These are phyloP conservation scores for Coniosporium tulheliwenetii DNA, from an alignment of 2,329 filamentous ascomycete species.

Conservation along the genomic window DNA sequence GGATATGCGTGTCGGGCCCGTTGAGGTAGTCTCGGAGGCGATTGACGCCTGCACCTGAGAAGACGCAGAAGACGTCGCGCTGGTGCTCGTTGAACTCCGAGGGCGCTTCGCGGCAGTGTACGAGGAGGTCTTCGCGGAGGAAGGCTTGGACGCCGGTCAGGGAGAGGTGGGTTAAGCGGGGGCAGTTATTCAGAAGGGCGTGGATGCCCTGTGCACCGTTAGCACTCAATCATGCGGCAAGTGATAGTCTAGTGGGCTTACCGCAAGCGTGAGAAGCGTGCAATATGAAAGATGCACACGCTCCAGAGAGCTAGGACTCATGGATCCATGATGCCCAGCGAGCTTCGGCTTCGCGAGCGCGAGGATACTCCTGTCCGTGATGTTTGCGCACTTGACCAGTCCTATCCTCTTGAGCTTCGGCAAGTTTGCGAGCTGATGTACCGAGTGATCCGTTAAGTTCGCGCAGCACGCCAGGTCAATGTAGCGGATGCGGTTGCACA, in stretches of 20 bases:
- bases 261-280: conserved; percentile 64
- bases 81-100: conserved; percentile 90
- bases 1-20: conserved; percentile 9
- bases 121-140: conserved; percentile 65
- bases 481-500: conserved; percentile 87
- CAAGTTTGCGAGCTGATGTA: conserved; percentile 67
- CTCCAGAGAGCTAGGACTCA: conserved; percentile 57
- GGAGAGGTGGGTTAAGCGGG: conserved; percentile 82
- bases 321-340: conserved; percentile 35
- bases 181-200: conserved; percentile 75
- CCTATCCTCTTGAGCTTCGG: conserved; percentile 93
- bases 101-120: conserved; percentile 77
- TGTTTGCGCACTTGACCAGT: conserved; percentile 79
- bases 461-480: conserved; percentile 95
- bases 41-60: conserved; percentile 72
- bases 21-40: conserved; percentile 69
- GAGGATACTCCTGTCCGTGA: conserved; percentile 80
- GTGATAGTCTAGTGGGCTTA: conserved; percentile 27
- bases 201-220: conserved; percentile 59
- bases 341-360: conserved; percentile 59
- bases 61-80: conserved; percentile 91
- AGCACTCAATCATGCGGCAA: conserved; percentile 7
- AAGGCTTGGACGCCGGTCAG: conserved; percentile 90
- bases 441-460: conserved; percentile 73
- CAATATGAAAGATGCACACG: conserved; percentile 95